Conservation (phyloP, 352 stramenopile genomes). For the Phytophthora hibernalis region DNA sequence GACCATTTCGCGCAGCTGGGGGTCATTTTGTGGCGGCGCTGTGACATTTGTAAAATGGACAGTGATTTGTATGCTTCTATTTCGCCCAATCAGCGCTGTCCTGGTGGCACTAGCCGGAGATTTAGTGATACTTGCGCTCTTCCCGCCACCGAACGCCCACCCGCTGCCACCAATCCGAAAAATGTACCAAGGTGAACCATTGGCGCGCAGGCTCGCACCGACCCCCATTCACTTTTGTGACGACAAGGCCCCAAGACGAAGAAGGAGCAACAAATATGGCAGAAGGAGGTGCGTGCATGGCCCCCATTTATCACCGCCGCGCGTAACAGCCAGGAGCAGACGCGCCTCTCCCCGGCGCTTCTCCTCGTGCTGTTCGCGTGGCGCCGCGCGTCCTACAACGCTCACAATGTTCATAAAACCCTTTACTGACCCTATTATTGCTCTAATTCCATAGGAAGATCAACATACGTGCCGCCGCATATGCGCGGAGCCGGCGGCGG, state of each 20-base stretch:
- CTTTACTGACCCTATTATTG: conserved; percentile 19
- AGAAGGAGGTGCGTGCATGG: conserved; percentile 46
- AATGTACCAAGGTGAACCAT: neutral
- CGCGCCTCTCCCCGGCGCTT: neutral
- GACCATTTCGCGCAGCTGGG: no score
- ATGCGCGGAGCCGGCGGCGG: conserved; percentile 51
- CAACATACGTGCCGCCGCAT: conserved; percentile 80
- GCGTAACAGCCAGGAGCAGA: neutral
- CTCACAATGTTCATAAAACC: neutral
- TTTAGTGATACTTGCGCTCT: neutral
- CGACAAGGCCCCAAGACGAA: conserved; percentile 42
- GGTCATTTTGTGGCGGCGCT: conserved; percentile 14
- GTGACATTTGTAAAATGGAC: neutral
- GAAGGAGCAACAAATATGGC: conserved; percentile 43
- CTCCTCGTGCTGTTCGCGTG: conserved; percentile 2
- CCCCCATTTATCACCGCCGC: neutral
- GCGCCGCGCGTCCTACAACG: neutral
- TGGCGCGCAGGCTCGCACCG: conserved; percentile 28
- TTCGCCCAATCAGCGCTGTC: conserved; percentile 21
- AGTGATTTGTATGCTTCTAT: neutral
- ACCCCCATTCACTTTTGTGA: conserved; percentile 48
- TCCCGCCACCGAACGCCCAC: neutral
- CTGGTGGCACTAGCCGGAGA: conserved; percentile 1
- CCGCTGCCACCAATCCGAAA: neutral
- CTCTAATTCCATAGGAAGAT: conserved; percentile 53